Evolutionary conservation across 176 grass and related monocot species (phyloP), one percentile per base, ranked within the genome.

Genomic region (Cenchrus fungigraminus): DNA sequence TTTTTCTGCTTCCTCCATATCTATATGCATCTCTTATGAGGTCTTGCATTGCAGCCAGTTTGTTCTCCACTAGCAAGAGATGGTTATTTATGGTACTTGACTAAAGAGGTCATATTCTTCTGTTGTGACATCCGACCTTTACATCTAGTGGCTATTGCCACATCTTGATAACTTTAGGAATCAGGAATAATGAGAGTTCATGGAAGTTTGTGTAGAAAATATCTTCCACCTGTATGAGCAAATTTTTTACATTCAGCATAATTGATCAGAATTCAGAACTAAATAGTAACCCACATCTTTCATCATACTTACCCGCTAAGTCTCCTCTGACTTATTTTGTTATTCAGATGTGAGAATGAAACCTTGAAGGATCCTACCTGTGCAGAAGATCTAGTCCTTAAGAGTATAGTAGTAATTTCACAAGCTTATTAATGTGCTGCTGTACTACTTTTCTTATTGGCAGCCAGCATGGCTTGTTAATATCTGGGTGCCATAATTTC

Each of bases 281-380:
- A 31, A 51, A 76, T 40, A 66, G 9, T 17, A 78, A 37, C 17
- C 29, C 12, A 7, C 17, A 67, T 32, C 28, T 12, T 80, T 80
- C 40, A n/a, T 37, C 10, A 32, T 50, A 51, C 46, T 53, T 37
- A 52, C 8, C 25, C 67, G 22, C 8, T 12, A 31, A 31, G 9
- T 67, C 62, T 54, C 46, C 46, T 14, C 49, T 37, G 5, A 37
- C 31, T 34, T 34, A 3, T 79, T 79, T 65, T 6, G 45, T 64
- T 51, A 29, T 79, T 67, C 7, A 80, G 29, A 20, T 51, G 37
- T 14, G 5, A n/a, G 78, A 37, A 52, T 31, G 17, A 25, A 53
- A 81, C 50, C 65, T 56, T 68, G 32, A 54, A 52, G 63, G 62
- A 40, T 54, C 6, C 22, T 69, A 64, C 59, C 59, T 79, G 12